Evolutionary conservation across 2,329 filamentous ascomycete genomes (phyloP).

Genomic region (Pseudocercospora cruenta): DNA sequence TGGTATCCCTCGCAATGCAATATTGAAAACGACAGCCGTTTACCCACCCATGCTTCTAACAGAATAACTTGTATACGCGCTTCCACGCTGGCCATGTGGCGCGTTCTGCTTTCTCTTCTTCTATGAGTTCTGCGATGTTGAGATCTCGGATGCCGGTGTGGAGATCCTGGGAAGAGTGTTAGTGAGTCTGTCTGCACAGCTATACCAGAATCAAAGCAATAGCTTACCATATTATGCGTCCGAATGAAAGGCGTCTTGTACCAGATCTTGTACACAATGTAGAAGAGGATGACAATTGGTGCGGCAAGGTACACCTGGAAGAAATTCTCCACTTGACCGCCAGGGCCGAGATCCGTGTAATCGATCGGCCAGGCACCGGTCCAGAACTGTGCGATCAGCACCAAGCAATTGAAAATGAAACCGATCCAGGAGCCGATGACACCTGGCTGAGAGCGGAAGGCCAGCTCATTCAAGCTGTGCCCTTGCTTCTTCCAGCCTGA

Average conservation of each 20-base stretch:
- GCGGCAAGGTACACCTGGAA: constrained; percentile 41
- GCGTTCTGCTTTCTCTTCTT: constrained; percentile 77
- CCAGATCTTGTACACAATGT: constrained; percentile 39
- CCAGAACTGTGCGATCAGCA: constrained; percentile 78
- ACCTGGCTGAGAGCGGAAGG: constrained; percentile 61
- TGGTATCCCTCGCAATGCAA: background rate
- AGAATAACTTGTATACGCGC: constrained; percentile 54
- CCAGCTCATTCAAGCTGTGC: constrained; percentile 67
- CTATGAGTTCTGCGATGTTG: constrained; percentile 75
- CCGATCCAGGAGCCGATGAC: constrained; percentile 66
- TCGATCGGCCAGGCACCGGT: constrained; percentile 74
- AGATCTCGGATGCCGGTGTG: constrained; percentile 83
- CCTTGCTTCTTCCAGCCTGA: constrained; percentile 71
- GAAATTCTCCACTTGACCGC: constrained; percentile 29
- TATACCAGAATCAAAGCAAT: too few species aligned
- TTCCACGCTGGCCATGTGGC: constrained; percentile 56
- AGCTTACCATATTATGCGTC: constrained; percentile 66
- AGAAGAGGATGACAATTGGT: constrained; percentile 39
- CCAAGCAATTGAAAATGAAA: constrained; percentile 61
- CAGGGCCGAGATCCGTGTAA: constrained; percentile 26
- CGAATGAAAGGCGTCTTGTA: constrained; percentile 56
- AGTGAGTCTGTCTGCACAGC: background rate
- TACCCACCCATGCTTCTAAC: constrained; percentile 34
- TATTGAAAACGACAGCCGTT: constrained; percentile 1
- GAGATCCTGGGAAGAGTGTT: constrained; percentile 58